Conservation (phyloP, 495 filamentous ascomycete species). For the Clavariopsis aquatica region DNA sequence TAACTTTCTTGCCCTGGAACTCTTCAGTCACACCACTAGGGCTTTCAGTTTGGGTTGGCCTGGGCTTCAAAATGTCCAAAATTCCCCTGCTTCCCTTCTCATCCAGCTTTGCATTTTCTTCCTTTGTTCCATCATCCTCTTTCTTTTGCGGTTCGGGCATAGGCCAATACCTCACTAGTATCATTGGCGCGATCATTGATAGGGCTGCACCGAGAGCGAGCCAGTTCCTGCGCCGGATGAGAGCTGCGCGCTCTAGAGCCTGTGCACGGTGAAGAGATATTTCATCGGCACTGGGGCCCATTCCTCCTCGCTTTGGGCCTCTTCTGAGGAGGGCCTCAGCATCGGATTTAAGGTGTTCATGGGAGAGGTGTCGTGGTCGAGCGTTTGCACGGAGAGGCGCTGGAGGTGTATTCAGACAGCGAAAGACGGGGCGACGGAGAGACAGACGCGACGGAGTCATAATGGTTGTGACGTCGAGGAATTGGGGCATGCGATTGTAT, state of each 20-base stretch:
- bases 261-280: slow-evolving; percentile 28
- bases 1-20: slow-evolving; percentile 52
- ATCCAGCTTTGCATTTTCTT: neutral
- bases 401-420: slow-evolving; percentile 30
- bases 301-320: neutral
- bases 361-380: slow-evolving; percentile 17
- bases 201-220: slow-evolving; percentile 24
- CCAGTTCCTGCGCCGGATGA: slow-evolving; percentile 21
- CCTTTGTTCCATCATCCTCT: slow-evolving; percentile 5
- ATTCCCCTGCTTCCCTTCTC: slow-evolving; percentile 2
- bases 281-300: slow-evolving; percentile 8
- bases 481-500: neutral
- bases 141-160: slow-evolving; percentile 16
- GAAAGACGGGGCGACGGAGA: slow-evolving; percentile 22
- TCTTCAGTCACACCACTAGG: slow-evolving; percentile 27
- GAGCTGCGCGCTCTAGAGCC: slow-evolving; percentile 12
- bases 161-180: slow-evolving; percentile 21
- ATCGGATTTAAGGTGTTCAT: neutral
- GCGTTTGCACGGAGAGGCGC: slow-evolving; percentile 3
- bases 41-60: slow-evolving; percentile 28
- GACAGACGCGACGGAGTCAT: slow-evolving; percentile 31
- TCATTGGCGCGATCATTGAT: slow-evolving; percentile 32
- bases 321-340: slow-evolving; percentile 4
- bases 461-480: neutral
- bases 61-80: slow-evolving; percentile 10